Base-by-base conservation (phyloP, 2,329 filamentous ascomycete species). In the Cladosporium sp. region DNA sequence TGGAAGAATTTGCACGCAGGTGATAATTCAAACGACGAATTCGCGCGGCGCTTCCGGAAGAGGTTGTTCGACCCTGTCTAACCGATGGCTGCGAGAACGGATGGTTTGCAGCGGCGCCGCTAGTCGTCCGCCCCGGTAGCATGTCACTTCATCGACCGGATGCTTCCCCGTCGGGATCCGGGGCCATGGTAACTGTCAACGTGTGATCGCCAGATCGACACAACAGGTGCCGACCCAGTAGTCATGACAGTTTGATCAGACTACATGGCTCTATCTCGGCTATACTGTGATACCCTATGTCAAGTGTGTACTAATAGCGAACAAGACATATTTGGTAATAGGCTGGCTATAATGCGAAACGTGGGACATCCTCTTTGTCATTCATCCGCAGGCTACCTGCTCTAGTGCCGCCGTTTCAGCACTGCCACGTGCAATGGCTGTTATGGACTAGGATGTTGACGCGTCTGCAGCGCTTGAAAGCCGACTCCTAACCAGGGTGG, bases 401-500 rank as follows among this genome's bases (percentile, higher is more conserved):
- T 56, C 7, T 56, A 56, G 51, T 32, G 23, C 21, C 51, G 23
- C 21, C 13, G 30, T 28, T 56, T 21, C 53, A n/a, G 30, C n/a
- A 34, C 53, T 57, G 28, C 28, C 30, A 57, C 53, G 28, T 36
- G 28, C 54, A 57, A 21, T 13, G 32, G 16, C 30, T 32, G 21
- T 18, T 25, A 36, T 39, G 23, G 18, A 39, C 58, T 61, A 61
- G 60, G 49, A 63, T 54, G 60, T 56, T 54, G 49, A 54, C 49
- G 60, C 60, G 30, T 16, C 43, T 36, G 58, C 58, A 61, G 58
- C 58, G 48, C 49, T 26, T 36, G 49, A 30, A 36, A 63, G 60
- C 60, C 68, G 65, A 48, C 65, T 66, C 58, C 68, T 66, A 67
- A 74, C 71, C 49, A 43, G 58, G 57, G 64, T 46, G 32, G 72